Conservation (phyloP, 2,329 filamentous ascomycete genomes). For the Xylariaceae sp. region DNA sequence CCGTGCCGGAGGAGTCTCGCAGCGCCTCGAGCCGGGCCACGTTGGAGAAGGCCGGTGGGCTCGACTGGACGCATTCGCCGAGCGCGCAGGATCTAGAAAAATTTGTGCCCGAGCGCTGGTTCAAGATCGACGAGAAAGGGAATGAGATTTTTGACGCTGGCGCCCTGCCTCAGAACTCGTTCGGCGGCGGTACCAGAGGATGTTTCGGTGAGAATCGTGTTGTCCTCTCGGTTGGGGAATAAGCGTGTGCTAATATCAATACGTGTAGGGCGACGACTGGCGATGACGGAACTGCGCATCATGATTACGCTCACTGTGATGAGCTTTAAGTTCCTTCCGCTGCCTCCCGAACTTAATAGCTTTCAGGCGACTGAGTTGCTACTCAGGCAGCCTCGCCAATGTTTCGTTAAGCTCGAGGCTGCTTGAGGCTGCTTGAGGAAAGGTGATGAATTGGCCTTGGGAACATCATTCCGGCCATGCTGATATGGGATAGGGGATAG, state of each 20-base stretch:
- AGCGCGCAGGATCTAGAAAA: slow-evolving; percentile 13
- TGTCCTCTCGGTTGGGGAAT: neutral
- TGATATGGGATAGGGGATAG: too few relatives aligned
- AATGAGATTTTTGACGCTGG: slow-evolving; percentile 13
- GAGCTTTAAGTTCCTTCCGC: slow-evolving; percentile 19
- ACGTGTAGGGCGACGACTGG: slow-evolving; percentile 14
- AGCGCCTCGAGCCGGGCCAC: slow-evolving; percentile 17
- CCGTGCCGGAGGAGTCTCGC: slow-evolving; percentile 13
- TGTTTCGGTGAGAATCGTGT: slow-evolving; percentile 21
- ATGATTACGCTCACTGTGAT: slow-evolving; percentile 21
- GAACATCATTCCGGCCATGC: too few relatives aligned
- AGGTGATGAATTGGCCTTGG: too few relatives aligned
- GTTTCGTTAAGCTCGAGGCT: slow-evolving; percentile 17
- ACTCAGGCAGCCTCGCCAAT: slow-evolving; percentile 17
- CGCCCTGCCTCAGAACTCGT: slow-evolving; percentile 15
- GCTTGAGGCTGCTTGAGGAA: slow-evolving; percentile 1
- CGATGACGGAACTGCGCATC: slow-evolving; percentile 24
- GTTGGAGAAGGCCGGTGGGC: slow-evolving; percentile 7
- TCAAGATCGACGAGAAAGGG: slow-evolving; percentile 11
- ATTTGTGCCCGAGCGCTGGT: slow-evolving; percentile 21
- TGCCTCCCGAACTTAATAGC: slow-evolving; percentile 19
- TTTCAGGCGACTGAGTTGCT: slow-evolving; percentile 17
- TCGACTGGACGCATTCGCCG: slow-evolving; percentile 11
- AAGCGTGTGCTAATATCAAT: neutral
- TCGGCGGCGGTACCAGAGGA: slow-evolving; percentile 21